Evolutionary conservation across 768 basidiomycete species (phyloP).

Genomic region (Amanita jacksonii): DNA sequence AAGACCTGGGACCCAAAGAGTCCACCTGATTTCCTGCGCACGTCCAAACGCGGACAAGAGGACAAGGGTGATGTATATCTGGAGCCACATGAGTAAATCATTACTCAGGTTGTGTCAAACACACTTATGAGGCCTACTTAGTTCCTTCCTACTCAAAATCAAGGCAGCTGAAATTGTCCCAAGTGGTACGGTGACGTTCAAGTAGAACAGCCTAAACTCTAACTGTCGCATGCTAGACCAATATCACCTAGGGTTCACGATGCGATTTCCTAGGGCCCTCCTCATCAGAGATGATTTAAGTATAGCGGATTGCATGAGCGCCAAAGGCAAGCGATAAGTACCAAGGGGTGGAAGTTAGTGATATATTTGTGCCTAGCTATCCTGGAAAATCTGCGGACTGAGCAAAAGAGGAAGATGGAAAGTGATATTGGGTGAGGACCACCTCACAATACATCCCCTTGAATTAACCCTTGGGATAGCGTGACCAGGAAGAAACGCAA

Average conservation of each 20-base stretch:
- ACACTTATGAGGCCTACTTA: conserved; percentile 19
- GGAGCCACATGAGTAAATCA: conserved; percentile 72
- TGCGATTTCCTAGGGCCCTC: conserved; percentile 89
- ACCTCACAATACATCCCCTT: too few relatives aligned
- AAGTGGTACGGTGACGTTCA: conserved; percentile 39
- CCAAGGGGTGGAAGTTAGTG: neutral
- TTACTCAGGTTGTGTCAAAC: neutral
- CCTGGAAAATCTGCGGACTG: conserved; percentile 48
- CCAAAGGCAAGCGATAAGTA: conserved; percentile 36
- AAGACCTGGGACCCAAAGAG: conserved; percentile 67
- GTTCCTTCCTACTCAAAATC: conserved; percentile 88
- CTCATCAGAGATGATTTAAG: conserved; percentile 71
- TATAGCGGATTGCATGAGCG: conserved; percentile 63
- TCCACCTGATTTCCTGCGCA: conserved; percentile 62
- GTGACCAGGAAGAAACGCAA: conserved; percentile 4
- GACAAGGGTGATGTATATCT: conserved; percentile 91
- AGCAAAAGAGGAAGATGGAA: conserved; percentile 71
- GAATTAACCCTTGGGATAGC: neutral
- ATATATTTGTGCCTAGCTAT: conserved; percentile 31
- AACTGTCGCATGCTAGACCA: conserved; percentile 38
- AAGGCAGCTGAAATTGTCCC: conserved; percentile 88
- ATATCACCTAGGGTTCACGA: conserved; percentile 79
- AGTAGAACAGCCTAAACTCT: neutral
- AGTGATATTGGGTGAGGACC: conserved; percentile 38
- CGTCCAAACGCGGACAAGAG: conserved; percentile 50